A percentile compares a stretch with the other conserved stretches of the same genome.
Evolutionary conservation across 371 early-diverging fungal species (phyloP).

Genomic region (Dinochytrium kinnereticum): DNA sequence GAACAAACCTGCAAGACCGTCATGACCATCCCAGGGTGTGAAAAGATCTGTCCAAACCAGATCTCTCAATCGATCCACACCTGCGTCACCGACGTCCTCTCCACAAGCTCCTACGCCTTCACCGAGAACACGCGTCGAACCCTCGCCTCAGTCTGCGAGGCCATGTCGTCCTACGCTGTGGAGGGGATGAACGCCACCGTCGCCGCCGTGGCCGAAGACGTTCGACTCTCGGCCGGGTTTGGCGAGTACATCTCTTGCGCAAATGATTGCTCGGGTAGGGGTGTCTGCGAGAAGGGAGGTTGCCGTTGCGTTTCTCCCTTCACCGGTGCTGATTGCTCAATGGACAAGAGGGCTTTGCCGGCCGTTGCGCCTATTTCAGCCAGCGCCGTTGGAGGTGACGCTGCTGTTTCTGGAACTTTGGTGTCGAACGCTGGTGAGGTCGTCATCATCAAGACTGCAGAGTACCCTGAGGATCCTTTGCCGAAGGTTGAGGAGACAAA

Average conservation of each 20-base stretch:
- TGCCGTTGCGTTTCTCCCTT: slow-evolving; percentile 21
- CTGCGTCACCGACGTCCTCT: slow-evolving; percentile 24
- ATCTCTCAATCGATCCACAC: background rate
- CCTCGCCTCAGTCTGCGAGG: slow-evolving; percentile 11
- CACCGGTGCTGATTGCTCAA: slow-evolving; percentile 24
- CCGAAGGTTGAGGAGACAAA: background rate
- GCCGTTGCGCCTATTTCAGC: background rate
- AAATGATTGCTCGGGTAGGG: slow-evolving; percentile 25
- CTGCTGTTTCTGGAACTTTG: background rate
- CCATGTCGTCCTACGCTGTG: background rate
- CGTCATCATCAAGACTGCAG: background rate
- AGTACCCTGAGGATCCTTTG: background rate
- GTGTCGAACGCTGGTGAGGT: background rate
- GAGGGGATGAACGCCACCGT: background rate
- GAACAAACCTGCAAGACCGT: slow-evolving; percentile 13
- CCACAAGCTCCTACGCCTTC: slow-evolving; percentile 21
- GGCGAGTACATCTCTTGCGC: slow-evolving; percentile 10
- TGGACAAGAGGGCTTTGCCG: slow-evolving; percentile 7
- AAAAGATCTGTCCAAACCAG: background rate
- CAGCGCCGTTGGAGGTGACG: background rate
- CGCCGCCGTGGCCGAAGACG: background rate
- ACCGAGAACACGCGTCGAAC: slow-evolving; percentile 12
- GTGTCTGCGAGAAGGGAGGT: slow-evolving; percentile 14
- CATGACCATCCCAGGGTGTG: slow-evolving; percentile 15
- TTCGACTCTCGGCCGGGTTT: slow-evolving; percentile 10